Base-by-base conservation (phyloP, 2,329 filamentous ascomycete species). In the Aspergillus sp. region DNA sequence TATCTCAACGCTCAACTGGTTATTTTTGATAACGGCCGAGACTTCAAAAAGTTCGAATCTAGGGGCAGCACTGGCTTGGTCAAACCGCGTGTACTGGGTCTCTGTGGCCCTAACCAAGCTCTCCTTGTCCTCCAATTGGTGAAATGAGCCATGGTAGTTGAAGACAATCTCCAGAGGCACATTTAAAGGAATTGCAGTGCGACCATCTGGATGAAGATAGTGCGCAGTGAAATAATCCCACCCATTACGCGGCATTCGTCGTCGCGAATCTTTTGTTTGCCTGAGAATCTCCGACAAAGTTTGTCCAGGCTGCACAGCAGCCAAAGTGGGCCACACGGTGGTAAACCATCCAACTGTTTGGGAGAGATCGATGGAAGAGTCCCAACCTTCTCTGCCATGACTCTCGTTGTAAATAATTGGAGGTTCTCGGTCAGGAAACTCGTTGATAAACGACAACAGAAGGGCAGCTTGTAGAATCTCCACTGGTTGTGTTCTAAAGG, bases 281-380 rank as follows among this genome's bases (percentile, higher is more conserved):
- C 33, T 29, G 31, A 48, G 7, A 7, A 36, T 5, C 9, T 41
- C 31, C 3, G 31, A 6, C 6, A 35, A 10, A 13, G 9, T 30
- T 11, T 43, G 31, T 10, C n/a, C 34, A 6, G 5, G 7, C 6
- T 6, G 13, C 32, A 45, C 7, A 27, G 40, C 9, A 5, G 37
- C 9, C 7, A 33, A 13, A 9, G 37, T 7, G 4, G 45, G 45
- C 19, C 7, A 38, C 4, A 47, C 38, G 5, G 49, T 54, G 5
- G 55, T 58, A 32, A 58, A 58, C 56, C 55, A 59, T 7, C 57
- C 57, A 1, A 58, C 47, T 11, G 56, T 56, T n/a, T 39, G 37
- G 2, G 54, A 50, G 7, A 57, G 33, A 36, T 59, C 50, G 10
- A 54, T 45, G 5, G 37, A 40, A 6, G 42, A 26, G n/a, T 53